phyloP scores from a whole-genome alignment of 1,139 yeast genomes.

The Meyerozyma elateridarum region DNA sequence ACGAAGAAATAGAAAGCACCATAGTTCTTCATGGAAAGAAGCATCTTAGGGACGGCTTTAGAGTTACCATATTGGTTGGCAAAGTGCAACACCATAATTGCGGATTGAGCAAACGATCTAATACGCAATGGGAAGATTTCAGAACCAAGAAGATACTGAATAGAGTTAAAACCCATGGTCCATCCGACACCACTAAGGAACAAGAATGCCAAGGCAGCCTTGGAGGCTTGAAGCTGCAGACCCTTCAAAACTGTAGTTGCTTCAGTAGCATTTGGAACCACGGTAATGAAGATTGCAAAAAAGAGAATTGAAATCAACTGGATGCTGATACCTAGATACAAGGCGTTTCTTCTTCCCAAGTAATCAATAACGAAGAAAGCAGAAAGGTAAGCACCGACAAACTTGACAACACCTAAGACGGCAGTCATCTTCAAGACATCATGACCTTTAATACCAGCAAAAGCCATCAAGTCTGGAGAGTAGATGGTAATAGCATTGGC shows the following conservation, averaged over 20 bases:
- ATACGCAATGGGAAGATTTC: slow-evolving; percentile 56
- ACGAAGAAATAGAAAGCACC: slow-evolving; percentile 55
- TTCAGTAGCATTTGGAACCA: slow-evolving; percentile 43
- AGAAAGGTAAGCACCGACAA: slow-evolving; percentile 36
- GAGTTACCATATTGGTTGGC: slow-evolving; percentile 59
- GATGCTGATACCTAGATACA: slow-evolving; percentile 37
- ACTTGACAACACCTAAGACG: slow-evolving; percentile 44
- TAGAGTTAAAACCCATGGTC: slow-evolving; percentile 59
- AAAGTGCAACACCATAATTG: slow-evolving; percentile 55
- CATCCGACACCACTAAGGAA: slow-evolving; percentile 55
- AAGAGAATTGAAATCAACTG: slow-evolving; percentile 28
- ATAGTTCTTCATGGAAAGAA: slow-evolving; percentile 41
- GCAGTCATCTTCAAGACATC: slow-evolving; percentile 44
- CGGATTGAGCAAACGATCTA: slow-evolving; percentile 50
- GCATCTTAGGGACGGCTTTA: slow-evolving; percentile 52
- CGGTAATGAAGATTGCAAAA: slow-evolving; percentile 43
- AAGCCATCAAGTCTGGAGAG: slow-evolving; percentile 50
- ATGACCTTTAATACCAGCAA: slow-evolving; percentile 38
- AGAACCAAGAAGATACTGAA: slow-evolving; percentile 55
- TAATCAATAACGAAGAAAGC: slow-evolving; percentile 47
- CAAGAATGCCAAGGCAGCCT: slow-evolving; percentile 50
- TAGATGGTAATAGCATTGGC: slow-evolving; percentile 60
- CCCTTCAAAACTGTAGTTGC: slow-evolving; percentile 22
- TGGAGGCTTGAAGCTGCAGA: slow-evolving; percentile 34
- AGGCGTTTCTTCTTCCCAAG: slow-evolving; percentile 40